Base-by-base conservation (phyloP, 2,329 filamentous ascomycete genomes). In the Stagonosporopsis vannaccii region DNA sequence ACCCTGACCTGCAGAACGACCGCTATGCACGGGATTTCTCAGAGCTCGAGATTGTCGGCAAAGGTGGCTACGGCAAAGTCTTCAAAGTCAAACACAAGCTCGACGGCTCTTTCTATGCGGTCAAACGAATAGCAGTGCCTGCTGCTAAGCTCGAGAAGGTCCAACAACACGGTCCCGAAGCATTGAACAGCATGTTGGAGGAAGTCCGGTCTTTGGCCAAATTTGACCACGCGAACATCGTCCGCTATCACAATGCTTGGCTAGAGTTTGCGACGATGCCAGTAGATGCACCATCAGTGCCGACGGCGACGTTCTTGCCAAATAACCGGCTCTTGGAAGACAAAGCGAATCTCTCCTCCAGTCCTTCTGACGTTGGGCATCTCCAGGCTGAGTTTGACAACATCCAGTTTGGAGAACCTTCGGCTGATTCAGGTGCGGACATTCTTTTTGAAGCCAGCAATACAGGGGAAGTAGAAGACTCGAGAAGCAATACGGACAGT, bases 191-290 rank as follows among this genome's bases (percentile, higher is more conserved):
- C 45, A 79, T 88, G 28, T 77, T 88, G 50, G 80, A 81, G 52
- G 87, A 89, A 71, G 82, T 89, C 8, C 80, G 85, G 43, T 86
- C 85, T 0, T 76, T 90, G 40, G 87, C 87, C 42, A 78, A 80
- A 23, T 76, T 89, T 15, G 84, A 89, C 41, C 87, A 90, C 70
- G 80, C 80, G 5, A 88, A 90, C 66, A 83, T 90, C 51, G 87
- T 90, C 32, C 81, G 87, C 22, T 90, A 90, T 64, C 85, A 85
- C 66, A 81, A 82, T 47, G 84, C 84, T 13, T 90, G 87, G 87
- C 78, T 88, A 13, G 87, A 90, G 32, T 79, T 71, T 44, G 63
- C 66, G 0, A 60, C 67, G 3, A 45, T 58, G 25, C 43, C 65
- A 11, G 62, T 40, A 9, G 65, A 68, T 8, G 20, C 39, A 3